Evolutionary conservation across 148 eudicot species (phyloP), one percentile per base, ranked within the genome.

Genomic region (Drosera capensis): DNA sequence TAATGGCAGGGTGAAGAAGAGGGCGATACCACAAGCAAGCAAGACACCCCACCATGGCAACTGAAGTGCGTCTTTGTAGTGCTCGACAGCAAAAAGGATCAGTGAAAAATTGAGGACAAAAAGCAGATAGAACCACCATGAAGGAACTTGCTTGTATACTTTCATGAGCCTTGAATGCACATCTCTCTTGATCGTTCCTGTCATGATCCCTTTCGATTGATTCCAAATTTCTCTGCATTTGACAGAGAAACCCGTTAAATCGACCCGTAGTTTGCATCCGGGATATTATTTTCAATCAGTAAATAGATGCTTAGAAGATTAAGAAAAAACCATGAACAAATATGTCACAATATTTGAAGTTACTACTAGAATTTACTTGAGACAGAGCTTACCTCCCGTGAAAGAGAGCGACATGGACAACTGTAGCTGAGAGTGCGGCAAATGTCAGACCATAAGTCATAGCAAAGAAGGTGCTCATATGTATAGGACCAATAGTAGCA

Each of bases 11-110:
- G 92, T 86, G 74, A 69, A 86, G 18, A 64, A 19, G 29, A 80
- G 44, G 11, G 95, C 73, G 11, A 80, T 25, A 3, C 40, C 68
- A 18, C 86, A 85, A 26, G 86, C 75, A 7, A 80, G 61, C 43
- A 78, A 49, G 24, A 86, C 93, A 30, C 93, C 95, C 93, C 93
- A 81, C 83, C 86, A 81, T 8, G 81, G 86, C 46, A 85, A 60
- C 23, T 85, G n/a, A n/a, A n/a, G n/a, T n/a, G n/a, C n/a, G n/a
- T n/a, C n/a, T n/a, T n/a, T n/a, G n/a, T n/a, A n/a, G 92, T 69
- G 65, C 30, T 51, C 52, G 13, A 74, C 67, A 3, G 77, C 71
- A 22, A 68, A 77, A 11, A 80, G 26, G 14, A 74, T 71, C 8
- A 65, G 35, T 0, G 56, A 79, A n/a, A 84, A 49, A 42, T 60